Evolutionary conservation across 2,329 filamentous ascomycete species (phyloP).

Genomic region (Venturia asperata): DNA sequence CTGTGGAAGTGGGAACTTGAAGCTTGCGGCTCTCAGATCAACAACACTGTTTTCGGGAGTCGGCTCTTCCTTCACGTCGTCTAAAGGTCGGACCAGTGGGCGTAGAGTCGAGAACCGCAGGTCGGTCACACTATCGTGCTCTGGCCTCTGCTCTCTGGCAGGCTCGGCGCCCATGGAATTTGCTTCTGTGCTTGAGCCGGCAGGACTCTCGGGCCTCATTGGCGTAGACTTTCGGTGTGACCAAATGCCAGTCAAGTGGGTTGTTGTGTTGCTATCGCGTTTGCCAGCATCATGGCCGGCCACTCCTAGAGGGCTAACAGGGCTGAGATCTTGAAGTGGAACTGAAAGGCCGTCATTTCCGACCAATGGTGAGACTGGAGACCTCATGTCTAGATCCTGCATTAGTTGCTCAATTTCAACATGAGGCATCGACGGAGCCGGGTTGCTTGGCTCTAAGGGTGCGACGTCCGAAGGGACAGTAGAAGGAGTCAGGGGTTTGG

Average conservation of each 20-base stretch:
- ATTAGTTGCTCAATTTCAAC: background rate
- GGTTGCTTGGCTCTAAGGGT: background rate
- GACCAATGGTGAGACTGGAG: constrained; percentile 15
- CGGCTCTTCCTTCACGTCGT: constrained; percentile 40
- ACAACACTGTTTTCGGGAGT: constrained; percentile 33
- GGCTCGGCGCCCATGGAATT: background rate
- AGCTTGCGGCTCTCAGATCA: constrained; percentile 27
- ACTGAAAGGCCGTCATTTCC: constrained; percentile 7
- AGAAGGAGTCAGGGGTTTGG: background rate
- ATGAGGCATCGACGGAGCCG: background rate
- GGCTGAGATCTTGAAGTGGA: background rate
- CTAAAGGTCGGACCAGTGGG: constrained; percentile 8
- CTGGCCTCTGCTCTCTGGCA: constrained; percentile 1
- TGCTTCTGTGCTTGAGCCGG: constrained; percentile 1
- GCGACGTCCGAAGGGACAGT: background rate
- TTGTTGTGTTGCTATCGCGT: constrained; percentile 12
- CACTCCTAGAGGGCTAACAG: background rate
- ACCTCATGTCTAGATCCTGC: background rate
- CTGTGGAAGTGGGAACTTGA: constrained; percentile 17
- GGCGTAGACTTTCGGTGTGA: constrained; percentile 6
- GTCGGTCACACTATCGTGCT: constrained; percentile 15
- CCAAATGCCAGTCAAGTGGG: constrained; percentile 6
- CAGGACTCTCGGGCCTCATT: constrained; percentile 1
- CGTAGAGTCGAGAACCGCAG: constrained; percentile 16
- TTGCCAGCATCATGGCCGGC: background rate